Evolutionary conservation across 805 yeast genomes (phyloP), one percentile per base, ranked within the genome.

Genomic region (Candida coleopterorum): DNA sequence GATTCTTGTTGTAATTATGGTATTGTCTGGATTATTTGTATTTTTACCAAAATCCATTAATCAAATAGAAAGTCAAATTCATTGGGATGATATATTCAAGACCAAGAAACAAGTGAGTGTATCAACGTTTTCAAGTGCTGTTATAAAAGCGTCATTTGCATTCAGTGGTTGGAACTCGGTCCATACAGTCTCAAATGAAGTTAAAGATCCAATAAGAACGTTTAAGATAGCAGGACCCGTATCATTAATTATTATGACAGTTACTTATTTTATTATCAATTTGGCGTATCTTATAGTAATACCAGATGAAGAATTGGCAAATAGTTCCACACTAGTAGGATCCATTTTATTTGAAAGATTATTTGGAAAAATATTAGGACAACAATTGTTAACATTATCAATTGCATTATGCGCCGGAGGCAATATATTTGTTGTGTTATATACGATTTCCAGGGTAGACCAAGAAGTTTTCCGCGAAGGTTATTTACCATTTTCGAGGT

Each of bases 391-490:
- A 32, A 73, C 84, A 0, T 49, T 75, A 24, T 65, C 81, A 0
- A 72, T 79, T 18, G 82, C 83, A 0, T 39, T 78, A n/a, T 74
- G 79, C 26, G 68, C 84, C 4, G 76, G 74, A 1, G 81, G 85
- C 0, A 79, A 79, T 47, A 73, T 79, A 3, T 70, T 77, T 52
- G 84, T 79, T 9, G 81, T 76, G 1, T 45, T 77, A 12, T 79
- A 78, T 50, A 68, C 78, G 4, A 61, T 75, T 9, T 75, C 83
- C 0, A 62, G 86, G 49, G 72, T 75, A 61, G 75, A 75, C 43
- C 86, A 79, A 50, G 85, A 79, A 52, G 73, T 74, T 4, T 77
- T 79, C 45, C 61, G 81, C 39, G 84, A 78, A 46, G 85, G 85
- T 0, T 74, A 65, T 39, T 48, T 78, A 10, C 86, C 86, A 8